Evolutionary conservation across 257 asterid genomes (phyloP).

Genomic region (Solanum paucissectum): DNA sequence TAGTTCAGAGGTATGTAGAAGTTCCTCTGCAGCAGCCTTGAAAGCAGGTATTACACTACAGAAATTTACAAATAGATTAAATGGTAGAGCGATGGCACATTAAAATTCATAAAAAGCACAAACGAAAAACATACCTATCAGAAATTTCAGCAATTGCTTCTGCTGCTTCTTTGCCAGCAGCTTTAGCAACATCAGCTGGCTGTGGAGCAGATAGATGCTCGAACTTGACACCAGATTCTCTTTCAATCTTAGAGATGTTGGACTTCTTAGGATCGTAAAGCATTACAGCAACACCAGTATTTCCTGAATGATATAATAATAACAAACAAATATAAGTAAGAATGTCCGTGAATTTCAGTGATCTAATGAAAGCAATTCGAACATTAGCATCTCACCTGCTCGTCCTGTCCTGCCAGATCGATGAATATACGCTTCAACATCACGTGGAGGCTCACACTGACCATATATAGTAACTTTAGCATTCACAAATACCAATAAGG

Average conservation of each 20-base stretch:
- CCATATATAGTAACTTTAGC: slow-evolving; percentile 7
- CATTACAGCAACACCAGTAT: slow-evolving; percentile 86
- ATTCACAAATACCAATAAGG: not conserved
- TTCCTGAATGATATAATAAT: slow-evolving; percentile 35
- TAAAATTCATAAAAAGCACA: not conserved
- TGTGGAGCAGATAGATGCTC: slow-evolving; percentile 90
- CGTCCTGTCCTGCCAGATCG: slow-evolving; percentile 99
- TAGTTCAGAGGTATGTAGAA: slow-evolving; percentile 44
- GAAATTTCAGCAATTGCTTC: slow-evolving; percentile 53
- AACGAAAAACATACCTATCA: slow-evolving; percentile 40
- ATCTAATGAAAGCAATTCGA: not conserved
- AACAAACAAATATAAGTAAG: not conserved
- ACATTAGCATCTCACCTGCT: slow-evolving; percentile 50
- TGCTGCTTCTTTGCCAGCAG: slow-evolving; percentile 74
- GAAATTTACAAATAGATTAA: not conserved
- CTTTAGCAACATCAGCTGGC: slow-evolving; percentile 87
- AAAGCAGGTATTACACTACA: slow-evolving; percentile 82
- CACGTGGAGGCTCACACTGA: slow-evolving; percentile 94
- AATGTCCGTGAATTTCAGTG: not conserved
- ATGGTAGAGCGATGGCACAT: not conserved
- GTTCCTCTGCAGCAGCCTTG: slow-evolving; percentile 85
- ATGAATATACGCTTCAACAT: slow-evolving; percentile 94
- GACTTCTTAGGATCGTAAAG: slow-evolving; percentile 90
- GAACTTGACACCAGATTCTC: slow-evolving; percentile 91
- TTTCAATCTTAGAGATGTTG: slow-evolving; percentile 72